A percentile compares a stretch with the other conserved stretches of the same genome.
Evolutionary conservation across 2,329 filamentous ascomycete species (phyloP).

Genomic region (Colletotrichum siamense): DNA sequence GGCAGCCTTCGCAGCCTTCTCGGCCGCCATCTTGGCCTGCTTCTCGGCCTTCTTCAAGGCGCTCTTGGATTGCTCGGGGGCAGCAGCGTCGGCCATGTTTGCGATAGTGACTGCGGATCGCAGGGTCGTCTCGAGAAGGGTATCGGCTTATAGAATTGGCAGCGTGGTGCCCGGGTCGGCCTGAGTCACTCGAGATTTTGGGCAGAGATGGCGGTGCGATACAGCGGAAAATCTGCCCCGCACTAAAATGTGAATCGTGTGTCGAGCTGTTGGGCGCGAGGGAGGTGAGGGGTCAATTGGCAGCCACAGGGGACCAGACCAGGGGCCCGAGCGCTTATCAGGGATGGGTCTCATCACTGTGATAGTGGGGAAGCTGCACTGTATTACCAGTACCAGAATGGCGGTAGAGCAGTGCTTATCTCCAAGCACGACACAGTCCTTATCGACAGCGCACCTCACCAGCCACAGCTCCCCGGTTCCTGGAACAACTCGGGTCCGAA

Average conservation of each 20-base stretch:
- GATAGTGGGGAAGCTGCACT: neutral
- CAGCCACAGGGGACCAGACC: conserved; percentile 2
- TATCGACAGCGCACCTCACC: neutral
- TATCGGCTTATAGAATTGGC: conserved; percentile 6
- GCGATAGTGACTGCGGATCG: conserved; percentile 8
- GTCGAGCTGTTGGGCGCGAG: conserved; percentile 13
- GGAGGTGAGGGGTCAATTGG: conserved; percentile 21
- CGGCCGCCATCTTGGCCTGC: conserved; percentile 64
- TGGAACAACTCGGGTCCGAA: conserved; percentile 25
- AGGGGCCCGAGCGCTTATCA: neutral
- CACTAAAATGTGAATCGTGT: conserved; percentile 21
- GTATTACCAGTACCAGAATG: fast-evolving
- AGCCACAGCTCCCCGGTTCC: conserved; percentile 22
- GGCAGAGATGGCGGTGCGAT: conserved; percentile 18
- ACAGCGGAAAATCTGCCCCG: conserved; percentile 21
- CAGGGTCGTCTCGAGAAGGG: conserved; percentile 6
- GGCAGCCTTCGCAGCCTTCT: conserved; percentile 67
- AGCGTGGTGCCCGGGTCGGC: conserved; percentile 16
- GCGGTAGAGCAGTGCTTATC: neutral
- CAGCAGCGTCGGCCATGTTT: conserved; percentile 25
- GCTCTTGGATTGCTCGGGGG: conserved; percentile 58
- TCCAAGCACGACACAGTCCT: neutral
- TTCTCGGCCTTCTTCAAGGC: conserved; percentile 72
- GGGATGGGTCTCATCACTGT: neutral
- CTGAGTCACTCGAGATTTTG: conserved; percentile 22